Evolutionary conservation across 106 monocot genomes (phyloP).

Genomic region (Platanthera zijinensis): DNA sequence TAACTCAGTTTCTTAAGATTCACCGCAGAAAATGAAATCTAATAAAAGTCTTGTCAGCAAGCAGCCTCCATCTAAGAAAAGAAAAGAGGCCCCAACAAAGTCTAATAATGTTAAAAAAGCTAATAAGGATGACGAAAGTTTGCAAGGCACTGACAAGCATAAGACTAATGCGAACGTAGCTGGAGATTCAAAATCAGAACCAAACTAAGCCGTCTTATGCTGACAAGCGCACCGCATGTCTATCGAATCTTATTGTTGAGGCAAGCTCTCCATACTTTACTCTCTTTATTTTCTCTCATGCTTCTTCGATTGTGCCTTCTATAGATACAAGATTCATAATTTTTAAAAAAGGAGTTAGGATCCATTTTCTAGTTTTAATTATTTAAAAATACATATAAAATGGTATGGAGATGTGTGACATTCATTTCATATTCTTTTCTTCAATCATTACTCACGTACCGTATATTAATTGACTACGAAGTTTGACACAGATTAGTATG

Average conservation of each 20-base stretch:
- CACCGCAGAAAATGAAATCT: constrained; percentile 63
- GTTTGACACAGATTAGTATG: too few relatives aligned
- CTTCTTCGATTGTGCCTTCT: too few relatives aligned
- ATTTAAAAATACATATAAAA: too few relatives aligned
- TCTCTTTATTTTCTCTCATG: neutral
- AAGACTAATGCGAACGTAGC: constrained; percentile 1
- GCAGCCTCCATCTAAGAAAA: constrained; percentile 60
- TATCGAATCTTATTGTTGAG: constrained; percentile 74
- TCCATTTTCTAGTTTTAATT: neutral
- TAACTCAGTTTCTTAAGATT: constrained; percentile 9
- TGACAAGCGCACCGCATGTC: constrained; percentile 81
- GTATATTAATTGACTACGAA: too few relatives aligned
- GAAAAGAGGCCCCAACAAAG: constrained; percentile 26
- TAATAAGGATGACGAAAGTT: constrained; percentile 11
- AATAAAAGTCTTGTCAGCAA: constrained; percentile 25
- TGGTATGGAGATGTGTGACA: too few relatives aligned
- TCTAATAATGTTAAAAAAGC: neutral
- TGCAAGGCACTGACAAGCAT: constrained; percentile 5
- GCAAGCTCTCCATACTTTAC: constrained; percentile 21
- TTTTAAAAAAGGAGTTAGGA: too few relatives aligned
- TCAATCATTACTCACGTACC: too few relatives aligned
- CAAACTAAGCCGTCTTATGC: constrained; percentile 40
- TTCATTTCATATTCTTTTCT: too few relatives aligned
- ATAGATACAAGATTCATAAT: too few relatives aligned
- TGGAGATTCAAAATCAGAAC: constrained; percentile 22